Percentiles rank a stretch among this genome's conserved stretches.
Evolutionary conservation across 192 early-diverging fungal species (phyloP).

Genomic region (Phycomyces blakesleeanus): DNA sequence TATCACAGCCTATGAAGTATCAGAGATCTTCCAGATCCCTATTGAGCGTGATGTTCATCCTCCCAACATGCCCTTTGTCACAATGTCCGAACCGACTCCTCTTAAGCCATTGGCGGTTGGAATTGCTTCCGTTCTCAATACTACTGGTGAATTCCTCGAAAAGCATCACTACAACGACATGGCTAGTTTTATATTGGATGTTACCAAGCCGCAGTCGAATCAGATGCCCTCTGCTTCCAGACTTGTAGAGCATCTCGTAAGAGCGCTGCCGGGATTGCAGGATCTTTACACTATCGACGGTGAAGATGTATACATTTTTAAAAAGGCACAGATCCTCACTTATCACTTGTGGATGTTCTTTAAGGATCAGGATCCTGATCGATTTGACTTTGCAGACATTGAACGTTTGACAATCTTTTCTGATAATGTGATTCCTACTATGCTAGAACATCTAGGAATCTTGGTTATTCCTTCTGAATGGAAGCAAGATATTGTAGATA

Average conservation of each 20-base stretch:
- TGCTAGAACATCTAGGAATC: conserved; percentile 56
- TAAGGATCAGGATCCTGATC: conserved; percentile 38
- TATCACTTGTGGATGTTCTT: conserved; percentile 62
- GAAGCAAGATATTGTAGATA: conserved; percentile 41
- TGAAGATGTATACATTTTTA: conserved; percentile 64
- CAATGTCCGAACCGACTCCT: conserved; percentile 58
- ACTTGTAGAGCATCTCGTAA: conserved; percentile 57
- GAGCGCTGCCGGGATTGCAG: conserved; percentile 65
- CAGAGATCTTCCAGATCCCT: conserved; percentile 70
- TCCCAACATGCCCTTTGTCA: conserved; percentile 52
- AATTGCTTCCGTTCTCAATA: conserved; percentile 63
- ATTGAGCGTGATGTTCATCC: conserved; percentile 61
- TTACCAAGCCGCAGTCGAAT: conserved; percentile 41
- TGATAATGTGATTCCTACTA: conserved; percentile 72
- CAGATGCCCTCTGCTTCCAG: conserved; percentile 43
- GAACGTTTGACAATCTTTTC: conserved; percentile 64
- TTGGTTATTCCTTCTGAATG: conserved; percentile 44
- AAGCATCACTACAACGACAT: conserved; percentile 58
- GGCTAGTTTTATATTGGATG: conserved; percentile 68
- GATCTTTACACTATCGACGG: conserved; percentile 55
- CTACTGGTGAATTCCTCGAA: conserved; percentile 64
- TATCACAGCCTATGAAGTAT: conserved; percentile 57
- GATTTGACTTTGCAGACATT: conserved; percentile 68
- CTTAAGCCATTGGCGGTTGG: conserved; percentile 60
- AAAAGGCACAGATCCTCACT: conserved; percentile 72